Evolutionary conservation across 192 early-diverging fungal genomes (phyloP).

Genomic region (Gorgonomyces haynaldii): DNA sequence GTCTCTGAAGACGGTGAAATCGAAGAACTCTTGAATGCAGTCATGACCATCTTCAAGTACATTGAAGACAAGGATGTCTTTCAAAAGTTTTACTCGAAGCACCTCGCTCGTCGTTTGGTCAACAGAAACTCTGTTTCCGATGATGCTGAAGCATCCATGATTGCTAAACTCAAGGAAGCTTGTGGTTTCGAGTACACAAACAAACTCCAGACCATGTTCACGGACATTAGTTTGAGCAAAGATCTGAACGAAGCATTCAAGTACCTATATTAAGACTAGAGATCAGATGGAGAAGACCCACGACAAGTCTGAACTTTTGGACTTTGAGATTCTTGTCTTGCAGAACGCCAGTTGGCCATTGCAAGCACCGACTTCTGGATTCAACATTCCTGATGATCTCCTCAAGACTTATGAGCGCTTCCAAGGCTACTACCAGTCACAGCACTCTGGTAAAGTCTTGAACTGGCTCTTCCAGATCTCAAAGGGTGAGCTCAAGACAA

Average conservation of each 20-base stretch:
- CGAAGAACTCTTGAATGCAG: conserved; percentile 60
- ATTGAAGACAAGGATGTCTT: conserved; percentile 97
- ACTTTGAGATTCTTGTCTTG: conserved; percentile 81
- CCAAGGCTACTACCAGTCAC: conserved; percentile 75
- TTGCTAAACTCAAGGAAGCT: conserved; percentile 74
- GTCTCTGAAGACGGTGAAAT: conserved; percentile 60
- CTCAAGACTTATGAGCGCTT: conserved; percentile 75
- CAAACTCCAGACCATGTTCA: conserved; percentile 93
- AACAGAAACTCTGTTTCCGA: conserved; percentile 78
- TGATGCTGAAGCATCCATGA: conserved; percentile 91
- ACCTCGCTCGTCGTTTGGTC: conserved; percentile 86
- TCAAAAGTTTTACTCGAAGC: conserved; percentile 92
- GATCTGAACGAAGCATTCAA: conserved; percentile 80
- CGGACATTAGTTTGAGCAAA: conserved; percentile 81
- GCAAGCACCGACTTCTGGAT: conserved; percentile 59
- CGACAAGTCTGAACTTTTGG: conserved; percentile 39
- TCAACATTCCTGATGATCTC: conserved; percentile 80
- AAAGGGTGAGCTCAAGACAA: conserved; percentile 88
- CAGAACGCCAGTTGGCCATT: conserved; percentile 86
- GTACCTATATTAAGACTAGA: conserved; percentile 27
- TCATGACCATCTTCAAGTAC: conserved; percentile 92
- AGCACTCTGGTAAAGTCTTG: conserved; percentile 80
- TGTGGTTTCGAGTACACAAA: conserved; percentile 92
- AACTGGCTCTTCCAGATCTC: conserved; percentile 91
- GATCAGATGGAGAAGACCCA: conserved; percentile 31